phyloP scores from a whole-genome alignment of 139 green algal species.

The Edaphochlamys debaryana region DNA sequence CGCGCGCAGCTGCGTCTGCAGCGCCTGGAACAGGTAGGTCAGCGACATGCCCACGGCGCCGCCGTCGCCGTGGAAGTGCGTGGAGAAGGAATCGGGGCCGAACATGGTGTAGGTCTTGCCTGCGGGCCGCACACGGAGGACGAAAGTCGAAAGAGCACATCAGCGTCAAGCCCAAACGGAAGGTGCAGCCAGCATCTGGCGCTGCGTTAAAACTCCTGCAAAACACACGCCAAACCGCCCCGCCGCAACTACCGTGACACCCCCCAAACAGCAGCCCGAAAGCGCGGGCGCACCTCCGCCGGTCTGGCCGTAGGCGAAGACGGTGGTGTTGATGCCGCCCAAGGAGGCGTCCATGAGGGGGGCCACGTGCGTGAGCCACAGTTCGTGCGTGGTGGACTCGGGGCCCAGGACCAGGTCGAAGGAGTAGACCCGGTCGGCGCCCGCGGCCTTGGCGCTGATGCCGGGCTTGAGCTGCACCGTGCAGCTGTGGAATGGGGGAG shows the following conservation, averaged over 20 bases:
- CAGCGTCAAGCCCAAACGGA: too few relatives aligned
- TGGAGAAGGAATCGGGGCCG: not conserved
- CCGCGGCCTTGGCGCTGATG: not conserved
- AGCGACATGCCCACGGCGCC: slow-evolving; percentile 46
- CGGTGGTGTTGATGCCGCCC: slow-evolving; percentile 49
- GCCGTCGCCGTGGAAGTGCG: not conserved
- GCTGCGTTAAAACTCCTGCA: too few relatives aligned
- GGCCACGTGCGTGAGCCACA: slow-evolving; percentile 46
- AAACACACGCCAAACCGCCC: too few relatives aligned
- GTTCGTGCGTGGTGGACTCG: slow-evolving; percentile 5
- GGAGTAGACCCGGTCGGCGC: slow-evolving; percentile 15
- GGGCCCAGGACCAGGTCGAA: slow-evolving; percentile 40
- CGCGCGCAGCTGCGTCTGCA: not conserved
- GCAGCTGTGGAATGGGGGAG: slow-evolving; percentile 23
- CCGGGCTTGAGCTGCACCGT: slow-evolving; percentile 38
- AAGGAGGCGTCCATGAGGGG: slow-evolving; percentile 41
- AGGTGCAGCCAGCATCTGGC: too few relatives aligned
- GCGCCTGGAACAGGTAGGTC: slow-evolving; percentile 39
- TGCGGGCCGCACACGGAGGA: not conserved
- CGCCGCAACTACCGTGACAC: too few relatives aligned
- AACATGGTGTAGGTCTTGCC: slow-evolving; percentile 61
- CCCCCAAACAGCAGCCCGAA: too few relatives aligned
- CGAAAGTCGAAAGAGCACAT: too few relatives aligned
- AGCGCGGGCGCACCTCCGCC: slow-evolving; percentile 62
- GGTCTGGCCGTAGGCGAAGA: slow-evolving; percentile 78